These are phyloP conservation scores for Phytopythium vexans DNA, from an alignment of 352 stramenopile species.

Conservation along the genomic window DNA sequence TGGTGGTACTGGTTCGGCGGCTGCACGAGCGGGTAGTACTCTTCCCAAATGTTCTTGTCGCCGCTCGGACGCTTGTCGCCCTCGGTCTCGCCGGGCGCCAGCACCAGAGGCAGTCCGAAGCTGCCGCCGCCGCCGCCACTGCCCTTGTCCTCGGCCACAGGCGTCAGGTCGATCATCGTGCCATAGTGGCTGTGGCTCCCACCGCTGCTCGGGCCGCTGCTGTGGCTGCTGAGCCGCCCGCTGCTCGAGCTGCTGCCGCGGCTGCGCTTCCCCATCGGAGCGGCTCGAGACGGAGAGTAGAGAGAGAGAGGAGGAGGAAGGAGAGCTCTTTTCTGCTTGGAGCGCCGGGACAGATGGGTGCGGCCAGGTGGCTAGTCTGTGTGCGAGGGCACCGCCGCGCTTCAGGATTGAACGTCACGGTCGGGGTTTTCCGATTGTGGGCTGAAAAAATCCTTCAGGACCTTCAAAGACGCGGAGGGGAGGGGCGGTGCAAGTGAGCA, in stretches of 20 bases:
- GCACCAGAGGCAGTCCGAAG: constrained; percentile 4
- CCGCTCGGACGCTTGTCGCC: constrained; percentile 7
- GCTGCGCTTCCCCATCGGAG: constrained; percentile 35
- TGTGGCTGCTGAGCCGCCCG: constrained; percentile 24
- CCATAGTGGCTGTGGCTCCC: constrained; percentile 27
- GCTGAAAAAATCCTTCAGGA: no score
- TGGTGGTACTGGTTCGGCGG: constrained; percentile 78
- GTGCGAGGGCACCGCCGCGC: no score
- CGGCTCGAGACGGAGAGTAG: neutral
- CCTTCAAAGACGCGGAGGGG: no score
- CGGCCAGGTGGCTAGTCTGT: no score
- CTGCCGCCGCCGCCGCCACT: constrained; percentile 14
- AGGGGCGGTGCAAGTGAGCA: no score
- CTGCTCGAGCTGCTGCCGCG: constrained; percentile 19
- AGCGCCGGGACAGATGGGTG: no score
- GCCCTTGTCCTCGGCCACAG: constrained; percentile 15
- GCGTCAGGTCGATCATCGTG: constrained; percentile 31
- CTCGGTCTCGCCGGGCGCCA: neutral
- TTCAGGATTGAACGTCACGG: no score
- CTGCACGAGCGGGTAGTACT: constrained; percentile 88
- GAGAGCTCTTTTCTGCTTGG: neutral
- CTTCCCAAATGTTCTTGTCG: constrained; percentile 79
- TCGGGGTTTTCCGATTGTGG: no score
- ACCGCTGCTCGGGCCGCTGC: constrained; percentile 10
- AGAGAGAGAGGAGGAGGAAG: neutral